Evolutionary conservation across 2,329 filamentous ascomycete genomes (phyloP), one percentile per base, ranked within the genome.

Genomic region (Xylaria digitata): DNA sequence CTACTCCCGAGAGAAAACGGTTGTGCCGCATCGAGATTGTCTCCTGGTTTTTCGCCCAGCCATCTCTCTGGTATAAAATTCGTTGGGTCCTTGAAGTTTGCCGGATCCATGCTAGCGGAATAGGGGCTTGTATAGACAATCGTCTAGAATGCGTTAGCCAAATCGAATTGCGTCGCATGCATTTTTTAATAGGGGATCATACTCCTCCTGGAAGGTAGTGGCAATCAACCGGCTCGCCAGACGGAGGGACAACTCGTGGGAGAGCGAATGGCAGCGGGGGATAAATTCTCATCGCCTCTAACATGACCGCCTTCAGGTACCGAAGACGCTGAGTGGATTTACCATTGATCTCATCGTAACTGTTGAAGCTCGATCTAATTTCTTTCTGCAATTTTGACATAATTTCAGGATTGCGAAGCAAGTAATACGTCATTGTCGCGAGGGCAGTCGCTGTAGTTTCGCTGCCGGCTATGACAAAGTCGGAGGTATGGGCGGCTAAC

Each of bases 401-500:
- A 6, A 62, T 46, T 9, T 59, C 32, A 5, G 68, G 69, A 17
- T 67, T 70, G 9, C 55, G 48, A 0, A 71, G 60, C 11, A 73
- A 26, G 37, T 66, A 71, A 30, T 73, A 74, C 8, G 67, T 56
- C n/a, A 61, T 67, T 6, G 45, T 48, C 1, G 63, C 30, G 9
- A 74, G 50, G 6, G 53, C 59, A 0, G 66, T 69, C 1, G 71
- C 65, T 6, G 68, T 71, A 0, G 72, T 73, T 6, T 73, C 71
- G 17, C 68, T 72, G 13, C 72, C 73, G 0, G 74, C 74, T 26
- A 73, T 61, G 1, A 77, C 71, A 21, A 76, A 70, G 40, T 75
- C 74, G 0, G 70, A 74, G 5, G 74, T 59, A 48, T 76, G 75
- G 2, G 75, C 73, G 1, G 73, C 74, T 2, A 77, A 64, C 56